Evolutionary conservation across 768 basidiomycete species (phyloP), one percentile per base, ranked within the genome.

Genomic region (Lentinula detonsa): DNA sequence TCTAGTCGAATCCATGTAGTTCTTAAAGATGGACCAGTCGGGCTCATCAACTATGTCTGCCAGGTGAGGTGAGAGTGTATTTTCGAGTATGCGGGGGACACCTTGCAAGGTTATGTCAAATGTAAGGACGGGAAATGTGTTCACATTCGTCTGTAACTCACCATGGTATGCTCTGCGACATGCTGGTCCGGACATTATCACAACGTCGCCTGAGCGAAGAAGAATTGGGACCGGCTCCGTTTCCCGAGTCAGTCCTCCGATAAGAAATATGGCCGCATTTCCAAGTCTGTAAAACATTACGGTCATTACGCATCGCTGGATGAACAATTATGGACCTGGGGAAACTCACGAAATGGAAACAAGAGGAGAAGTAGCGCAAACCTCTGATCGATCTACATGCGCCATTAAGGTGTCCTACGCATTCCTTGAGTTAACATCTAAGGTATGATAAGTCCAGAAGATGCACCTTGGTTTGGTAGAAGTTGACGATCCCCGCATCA

Each of bases 401-500:
- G 85, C 96, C 90, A 98, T 98, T 18, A 99, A 83, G 0, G 94
- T 92, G 64, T 98, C 95, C 83, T 87, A 62, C n/a, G 5, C 9
- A 15, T 16, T 13, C 50, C 33, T 56, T 33, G 21, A 56, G 59
- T 54, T 18, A 56, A 43, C 37, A 52, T 18, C 57, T 4, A n/a
- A 40, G 4, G 0, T 2, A 21, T 23, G 28, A 28, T 39, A 3
- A 33, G 31, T 15, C 31, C 2, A 33, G 18, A 55, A 21, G 2
- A 15, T 23, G 8, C 35, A 83, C 86, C 72, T 87, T 90, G 49
- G 80, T 81, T 71, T 95, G 91, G 69, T 97, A 98, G 69, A 95
- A 97, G 70, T 98, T 98, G 58, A 97, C 89, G 56, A 98, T 97
- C 7, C 95, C 96, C 10, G 95, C 95, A 68, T 99, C 96, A 3